Evolutionary conservation across 495 filamentous ascomycete genomes (phyloP).

Genomic region (Podospora australis): DNA sequence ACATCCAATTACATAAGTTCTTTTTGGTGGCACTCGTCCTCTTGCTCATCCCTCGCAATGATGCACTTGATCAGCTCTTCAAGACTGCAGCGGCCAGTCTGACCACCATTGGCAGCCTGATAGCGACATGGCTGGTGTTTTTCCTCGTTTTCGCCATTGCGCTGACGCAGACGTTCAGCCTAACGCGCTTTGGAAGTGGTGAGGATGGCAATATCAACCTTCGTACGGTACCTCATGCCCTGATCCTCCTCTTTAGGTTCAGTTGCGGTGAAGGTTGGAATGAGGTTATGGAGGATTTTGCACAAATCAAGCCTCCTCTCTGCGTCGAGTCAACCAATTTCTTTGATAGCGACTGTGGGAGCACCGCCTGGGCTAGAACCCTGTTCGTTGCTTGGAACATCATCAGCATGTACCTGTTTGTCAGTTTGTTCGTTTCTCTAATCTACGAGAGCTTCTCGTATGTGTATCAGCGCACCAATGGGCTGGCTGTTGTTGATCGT

Average conservation of each 20-base stretch:
- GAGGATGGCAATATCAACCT: constrained; percentile 86
- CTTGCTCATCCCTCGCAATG: constrained; percentile 91
- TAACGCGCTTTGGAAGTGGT: constrained; percentile 74
- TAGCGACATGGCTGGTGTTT: constrained; percentile 95
- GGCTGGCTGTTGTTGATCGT: constrained; percentile 72
- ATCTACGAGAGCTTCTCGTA: constrained; percentile 99
- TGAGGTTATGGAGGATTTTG: constrained; percentile 92
- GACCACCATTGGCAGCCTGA: constrained; percentile 79
- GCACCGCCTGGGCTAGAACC: constrained; percentile 73
- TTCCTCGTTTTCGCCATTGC: constrained; percentile 97
- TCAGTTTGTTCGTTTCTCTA: constrained; percentile 94
- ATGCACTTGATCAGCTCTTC: constrained; percentile 96
- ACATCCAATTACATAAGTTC: constrained; percentile 79
- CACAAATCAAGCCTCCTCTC: constrained; percentile 63
- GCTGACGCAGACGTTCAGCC: constrained; percentile 90
- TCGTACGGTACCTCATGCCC: constrained; percentile 82
- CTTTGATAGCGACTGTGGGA: constrained; percentile 88
- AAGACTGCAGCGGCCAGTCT: constrained; percentile 98
- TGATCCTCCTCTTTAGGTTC: constrained; percentile 89
- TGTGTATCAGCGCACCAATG: constrained; percentile 92
- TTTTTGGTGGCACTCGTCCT: constrained; percentile 88
- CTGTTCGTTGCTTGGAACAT: constrained; percentile 98
- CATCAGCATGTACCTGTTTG: constrained; percentile 99
- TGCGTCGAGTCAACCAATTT: constrained; percentile 65
- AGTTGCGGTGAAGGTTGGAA: constrained; percentile 97